Base-by-base conservation (phyloP, 2,329 filamentous ascomycete species). In the Plectosphaerella sp. region DNA sequence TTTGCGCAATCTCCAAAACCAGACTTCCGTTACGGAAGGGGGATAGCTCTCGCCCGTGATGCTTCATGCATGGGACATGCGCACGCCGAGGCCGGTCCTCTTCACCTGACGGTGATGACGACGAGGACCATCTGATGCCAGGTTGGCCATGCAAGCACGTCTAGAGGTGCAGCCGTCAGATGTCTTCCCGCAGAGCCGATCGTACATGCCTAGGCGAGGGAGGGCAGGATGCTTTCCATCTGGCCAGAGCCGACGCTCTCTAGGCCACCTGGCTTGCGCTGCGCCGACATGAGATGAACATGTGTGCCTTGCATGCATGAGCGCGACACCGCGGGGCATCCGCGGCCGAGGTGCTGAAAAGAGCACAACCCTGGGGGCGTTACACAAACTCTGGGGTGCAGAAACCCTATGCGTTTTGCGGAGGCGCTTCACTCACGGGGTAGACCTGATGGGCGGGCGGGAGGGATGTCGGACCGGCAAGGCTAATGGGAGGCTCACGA, bases 391-490 rank as follows among this genome's bases (percentile, higher is more conserved):
- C 41, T 43, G 41, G 41, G 41, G 41, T 43, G 18, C 16, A 39
- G 37, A 39, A 18, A 39, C 39, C 41, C 47, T 49, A 50, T 57
- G 55, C 33, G 48, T 43, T 37, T 41, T 45, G n/a, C 45, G 54
- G 53, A 50, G 15, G 52, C 47, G n/a, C 10, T 3, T 18, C n/a
- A 8, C n/a, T 15, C 41, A 18, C 41, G 11, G 11, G 7, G 16
- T 20, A 6, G 49, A 45, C 47, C 28, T 49, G 54, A 51, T 24
- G 24, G 42, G 25, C 47, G 8, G 12, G 14, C 41, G 24, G 43
- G 45, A n/a, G 47, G 47, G n/a, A 45, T 25, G 47, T 52, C 49
- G 54, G 54, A 52, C 54, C 52, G 52, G 37, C 42, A 36, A 47
- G 49, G 52, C 52, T 54, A 52, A 52, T 52, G 37, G 15, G 37